A percentile compares a stretch with the other conserved stretches of the same genome.
These are phyloP conservation scores for slime mould (Dictyostelium discoideum) DNA, from an alignment of 78 protist species.

Conservation along the genomic window DNA sequence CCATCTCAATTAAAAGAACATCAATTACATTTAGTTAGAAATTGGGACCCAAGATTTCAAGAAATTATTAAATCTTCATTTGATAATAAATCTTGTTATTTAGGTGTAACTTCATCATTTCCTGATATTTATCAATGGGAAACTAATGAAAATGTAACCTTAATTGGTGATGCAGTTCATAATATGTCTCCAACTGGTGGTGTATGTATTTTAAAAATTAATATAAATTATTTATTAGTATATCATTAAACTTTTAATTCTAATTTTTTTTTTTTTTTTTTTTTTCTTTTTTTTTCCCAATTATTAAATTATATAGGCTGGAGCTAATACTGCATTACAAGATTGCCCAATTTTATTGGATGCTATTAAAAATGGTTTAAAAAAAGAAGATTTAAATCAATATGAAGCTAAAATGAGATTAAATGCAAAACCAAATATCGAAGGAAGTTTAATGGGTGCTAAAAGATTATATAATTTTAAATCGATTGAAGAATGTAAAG, in stretches of 20 bases:
- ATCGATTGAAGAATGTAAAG: conserved; percentile 13
- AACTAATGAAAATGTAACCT: background rate
- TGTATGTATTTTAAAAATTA: background rate
- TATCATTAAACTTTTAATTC: too few species aligned
- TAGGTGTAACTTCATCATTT: background rate
- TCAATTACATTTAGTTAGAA: background rate
- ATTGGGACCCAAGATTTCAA: background rate
- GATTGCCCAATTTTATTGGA: conserved; percentile 1
- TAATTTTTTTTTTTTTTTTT: too few species aligned
- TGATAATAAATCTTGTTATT: background rate
- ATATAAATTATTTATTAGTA: too few species aligned
- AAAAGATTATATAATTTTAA: background rate
- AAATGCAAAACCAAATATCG: background rate
- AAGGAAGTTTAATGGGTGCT: background rate
- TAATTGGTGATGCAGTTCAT: conserved; percentile 33
- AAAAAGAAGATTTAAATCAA: background rate
- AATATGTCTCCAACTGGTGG: conserved; percentile 56
- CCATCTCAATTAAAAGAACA: background rate
- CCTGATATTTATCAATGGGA: conserved; percentile 35
- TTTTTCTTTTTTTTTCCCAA: too few species aligned
- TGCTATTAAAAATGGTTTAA: conserved; percentile 7
- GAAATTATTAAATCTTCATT: background rate
- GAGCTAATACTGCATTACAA: conserved; percentile 23
- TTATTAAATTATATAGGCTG: background rate
- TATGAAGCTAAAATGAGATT: conserved; percentile 27